Evolutionary conservation across 805 yeast genomes (phyloP), one percentile per base, ranked within the genome.

Genomic region (Candida maltosa): DNA sequence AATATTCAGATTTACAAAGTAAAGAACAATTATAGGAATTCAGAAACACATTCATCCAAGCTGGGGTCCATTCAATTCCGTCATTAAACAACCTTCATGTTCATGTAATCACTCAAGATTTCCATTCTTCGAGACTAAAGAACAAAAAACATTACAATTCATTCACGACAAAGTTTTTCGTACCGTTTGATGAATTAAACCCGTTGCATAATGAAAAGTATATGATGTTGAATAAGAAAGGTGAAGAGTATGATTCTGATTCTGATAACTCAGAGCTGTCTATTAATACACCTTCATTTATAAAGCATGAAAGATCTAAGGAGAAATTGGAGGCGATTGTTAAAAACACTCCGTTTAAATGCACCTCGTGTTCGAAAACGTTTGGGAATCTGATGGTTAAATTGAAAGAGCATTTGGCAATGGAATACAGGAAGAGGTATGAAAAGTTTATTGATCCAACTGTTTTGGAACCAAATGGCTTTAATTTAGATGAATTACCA

Each of bases 31-130:
- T 32, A 17, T 15, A 29, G 14, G 48, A 49, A 24, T 56, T 62
- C 34, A 43, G 41, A 23, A 43, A 48, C 16, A 23, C 38, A 9
- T 58, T 56, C 37, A 61, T 83, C 6, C 60, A 62, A 40, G 72
- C 70, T 6, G 91, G 94, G 1, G 69, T 84, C 17, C 95, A 86
- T 56, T 56, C 83, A 4, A 70, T 70, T 2, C 95, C 95, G 3
- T 80, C 88, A 1, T 52, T 85, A 70, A 58, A 56, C 26, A 83
- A 86, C 51, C 47, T 85, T 29, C 95, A 86, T 49, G 61, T 86
- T 14, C 95, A 86, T 59, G 76, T 86, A 16, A 66, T 86, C 31
- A 78, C 88, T 0, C 64, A 60, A 32, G 95, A 86, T 54, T 72
- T 81, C 48, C 48, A 63, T 44, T 75, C 84, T 7, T 59, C 58